Base-by-base conservation (phyloP, 176 grass and related monocot genomes). In the Aegilops tauschii region DNA sequence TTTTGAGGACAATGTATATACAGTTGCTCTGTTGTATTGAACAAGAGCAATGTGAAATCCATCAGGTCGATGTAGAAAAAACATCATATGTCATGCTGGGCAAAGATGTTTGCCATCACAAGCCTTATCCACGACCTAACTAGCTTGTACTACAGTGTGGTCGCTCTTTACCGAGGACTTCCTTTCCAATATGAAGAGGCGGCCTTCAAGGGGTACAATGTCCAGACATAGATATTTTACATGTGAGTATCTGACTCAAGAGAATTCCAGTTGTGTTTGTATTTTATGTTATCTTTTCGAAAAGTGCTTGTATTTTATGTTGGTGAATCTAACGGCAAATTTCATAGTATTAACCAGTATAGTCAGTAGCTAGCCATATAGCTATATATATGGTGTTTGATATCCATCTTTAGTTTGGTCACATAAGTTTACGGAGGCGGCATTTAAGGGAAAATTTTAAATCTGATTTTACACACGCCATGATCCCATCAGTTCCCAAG, bases 131-230 rank as follows among this genome's bases (percentile, higher is more conserved):
- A 8, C 56, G 9, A 36, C 50, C 44, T 36, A 69, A 21, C 32
- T 75, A 35, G 23, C 8, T 50, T 5, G 50, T 21, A 6, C 20
- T 68, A 87, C 44, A 69, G 35, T 49, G 5, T 14, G 3, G 12
- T 61, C 34, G 44, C 25, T 68, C 50, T 70, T 88, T 88, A 70
- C 72, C 62, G 35, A 88, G 64, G 37, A 68, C 45, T 12, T 40
- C 32, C 5, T 76, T 66, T 17, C 12, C 5, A 3, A 35, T 50
- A 36, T 52, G 6, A 84, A 50, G 14, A 66, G 12, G 12, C 29
- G 12, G 12, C 29, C 27, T 47, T 47, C 52, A 9, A 35, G 29
- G 14, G 0, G 28, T 52, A 63, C 39, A 65, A 16, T 74, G 5
- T 74, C 12, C 50, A 16, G 12, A 12, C 64, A 44, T 58, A 23